Evolutionary conservation across 164 flowering plant genomes (phyloP).

Genomic region (Vitis riparia): DNA sequence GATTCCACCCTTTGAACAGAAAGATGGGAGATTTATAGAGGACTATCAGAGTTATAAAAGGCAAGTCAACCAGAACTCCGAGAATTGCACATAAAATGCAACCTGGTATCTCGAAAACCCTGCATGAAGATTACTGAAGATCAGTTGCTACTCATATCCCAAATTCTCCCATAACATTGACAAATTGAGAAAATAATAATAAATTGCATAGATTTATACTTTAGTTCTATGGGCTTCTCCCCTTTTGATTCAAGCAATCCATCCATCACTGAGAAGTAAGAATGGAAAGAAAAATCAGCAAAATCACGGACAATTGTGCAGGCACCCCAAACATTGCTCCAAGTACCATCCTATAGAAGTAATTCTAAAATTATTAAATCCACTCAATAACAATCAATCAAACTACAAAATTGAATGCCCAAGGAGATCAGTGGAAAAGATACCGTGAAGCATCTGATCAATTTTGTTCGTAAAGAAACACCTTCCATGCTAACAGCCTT

Average conservation of each 20-base stretch:
- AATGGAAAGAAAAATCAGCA: slow-evolving; percentile 27
- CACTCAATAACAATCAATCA: neutral
- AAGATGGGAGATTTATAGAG: slow-evolving; percentile 39
- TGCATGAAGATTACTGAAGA: slow-evolving; percentile 9
- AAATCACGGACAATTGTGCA: slow-evolving; percentile 21
- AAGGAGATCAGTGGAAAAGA: neutral
- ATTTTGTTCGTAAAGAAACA: slow-evolving; percentile 4
- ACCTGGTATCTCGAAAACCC: slow-evolving; percentile 38
- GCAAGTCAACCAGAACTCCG: slow-evolving; percentile 36
- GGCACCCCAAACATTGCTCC: slow-evolving; percentile 21
- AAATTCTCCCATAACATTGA: too few relatives aligned
- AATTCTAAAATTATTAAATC: neutral
- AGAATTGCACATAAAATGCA: slow-evolving; percentile 31
- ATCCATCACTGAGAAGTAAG: slow-evolving; percentile 29
- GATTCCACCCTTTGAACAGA: slow-evolving; percentile 41
- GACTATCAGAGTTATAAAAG: slow-evolving; percentile 24
- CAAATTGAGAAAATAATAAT: too few relatives aligned
- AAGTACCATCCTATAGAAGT: slow-evolving; percentile 20
- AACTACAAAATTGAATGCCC: neutral
- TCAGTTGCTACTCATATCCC: neutral
- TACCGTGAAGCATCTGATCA: slow-evolving; percentile 20
- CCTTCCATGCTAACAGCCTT: slow-evolving; percentile 18
- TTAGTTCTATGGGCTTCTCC: slow-evolving; percentile 12
- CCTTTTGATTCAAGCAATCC: slow-evolving; percentile 19
- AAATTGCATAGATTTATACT: too few relatives aligned